Base-by-base conservation (phyloP, 495 filamentous ascomycete genomes). In the Amphirosellinia nigrospora region DNA sequence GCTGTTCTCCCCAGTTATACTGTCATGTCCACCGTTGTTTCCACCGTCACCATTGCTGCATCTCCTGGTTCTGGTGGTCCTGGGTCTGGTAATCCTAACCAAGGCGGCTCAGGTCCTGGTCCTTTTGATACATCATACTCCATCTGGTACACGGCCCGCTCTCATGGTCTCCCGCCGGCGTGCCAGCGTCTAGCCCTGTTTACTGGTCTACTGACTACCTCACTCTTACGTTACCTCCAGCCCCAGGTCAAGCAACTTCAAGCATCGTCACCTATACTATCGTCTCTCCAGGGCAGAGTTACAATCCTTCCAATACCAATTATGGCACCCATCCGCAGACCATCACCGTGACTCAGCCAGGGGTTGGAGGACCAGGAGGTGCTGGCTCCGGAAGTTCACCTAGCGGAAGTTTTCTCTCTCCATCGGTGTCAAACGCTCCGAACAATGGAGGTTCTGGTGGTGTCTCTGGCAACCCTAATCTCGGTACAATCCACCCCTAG, bases 1-100 rank as follows among this genome's bases (percentile, higher is more conserved):
- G 56, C 60, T 69, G 68, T 48, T 38, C 26, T 66, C 3, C 69
- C 80, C 9, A 36, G 55, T 36, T 58, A 58, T 6, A 73, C 75
- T 26, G 64, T 79, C 39, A 19, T 78, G 41, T 75, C 76, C 63
- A 77, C 78, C 34, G 67, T 79, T 38, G 26, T 77, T 38, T 76
- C 71, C 30, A 79, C 78, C 45, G 64, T 75, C 32, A 76, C 72
- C 32, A 69, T 77, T 26, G 65, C 61, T 61, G 46, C 71, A 23
- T 50, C 74, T 66, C 38, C 69, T 53, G 71, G 66, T 43, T 68
- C 61, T 56, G 75, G 75, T 59, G 71, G 66, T 32, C 48, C 69
- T 52, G 74, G 72, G 70, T 70, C 53, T 63, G 56, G 70, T 39
- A 63, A 30, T 13, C 45, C 72, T 64, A 71, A 66, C 71, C 73